Evolutionary conservation across 2,329 filamentous ascomycete species (phyloP), one percentile per base, ranked within the genome.

Genomic region (Colletotrichum navitas): DNA sequence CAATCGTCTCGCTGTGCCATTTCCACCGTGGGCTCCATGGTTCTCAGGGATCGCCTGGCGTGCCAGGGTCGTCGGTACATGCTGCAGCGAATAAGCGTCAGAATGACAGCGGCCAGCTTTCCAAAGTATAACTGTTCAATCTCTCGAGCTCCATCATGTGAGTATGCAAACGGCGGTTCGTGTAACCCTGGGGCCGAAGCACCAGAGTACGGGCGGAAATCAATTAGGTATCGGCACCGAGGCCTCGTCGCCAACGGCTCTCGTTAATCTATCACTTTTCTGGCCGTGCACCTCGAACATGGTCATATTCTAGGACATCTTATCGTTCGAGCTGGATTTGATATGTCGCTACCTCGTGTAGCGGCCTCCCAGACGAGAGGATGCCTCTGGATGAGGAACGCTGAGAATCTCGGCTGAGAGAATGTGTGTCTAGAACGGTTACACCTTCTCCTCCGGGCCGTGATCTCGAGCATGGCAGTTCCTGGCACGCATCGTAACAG

Each of bases 31-130:
- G 34, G n/a, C 47, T 69, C 47, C 18, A 24, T 36, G 59, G 47
- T 61, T 51, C 32, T 34, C 34, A 47, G 26, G 45, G 45, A 45
- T 55, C 41, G 34, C 26, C 36, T 21, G 54, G 62, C 61, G 66
- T 68, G n/a, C 62, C 67, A 49, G 67, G 62, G 55, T 56, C 36
- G 14, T 39, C 55, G 67, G 67, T 66, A 66, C 18, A 55, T 60
- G 6, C 34, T 47, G 34, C 55, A 26, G 24, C 62, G 54, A 69
- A 66, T 55, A 29, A 41, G 47, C 29, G 43, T 43, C 60, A 26
- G 43, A 29, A 49, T 43, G 61, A 41, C n/a, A 29, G 58, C 52
- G 43, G 43, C 34, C 21, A 16, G 56, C 52, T 66, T 18, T 18
- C 32, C 63, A 14, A 11, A 62, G 7, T 54, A n/a, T 34, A 21